Evolutionary conservation across 176 grass and related monocot genomes (phyloP).

Genomic region (Rhynchospora pubera): DNA sequence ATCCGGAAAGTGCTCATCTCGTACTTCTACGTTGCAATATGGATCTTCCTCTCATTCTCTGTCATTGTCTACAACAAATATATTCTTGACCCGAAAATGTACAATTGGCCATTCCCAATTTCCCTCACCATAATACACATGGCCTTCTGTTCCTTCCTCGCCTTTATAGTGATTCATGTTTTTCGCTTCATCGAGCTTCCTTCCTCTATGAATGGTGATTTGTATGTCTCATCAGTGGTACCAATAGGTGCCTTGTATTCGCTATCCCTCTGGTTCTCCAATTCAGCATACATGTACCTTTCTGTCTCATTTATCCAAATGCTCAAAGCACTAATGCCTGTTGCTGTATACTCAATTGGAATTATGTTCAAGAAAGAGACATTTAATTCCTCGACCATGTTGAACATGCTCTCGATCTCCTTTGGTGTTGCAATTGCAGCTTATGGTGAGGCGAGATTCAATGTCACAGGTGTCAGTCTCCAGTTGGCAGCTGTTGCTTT

Average conservation of each 20-base stretch:
- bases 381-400: slow-evolving; percentile 54
- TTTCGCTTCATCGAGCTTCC: slow-evolving; percentile 69
- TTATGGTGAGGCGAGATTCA: slow-evolving; percentile 87
- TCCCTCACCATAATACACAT: slow-evolving; percentile 95
- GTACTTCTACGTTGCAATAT: slow-evolving; percentile 67
- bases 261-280: slow-evolving; percentile 96
- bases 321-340: slow-evolving; percentile 98
- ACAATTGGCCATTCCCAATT: slow-evolving; percentile 98
- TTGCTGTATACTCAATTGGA: slow-evolving; percentile 85
- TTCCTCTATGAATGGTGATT: slow-evolving; percentile 52
- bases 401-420: slow-evolving; percentile 99
- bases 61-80: slow-evolving; percentile 99
- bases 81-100: slow-evolving; percentile 98
- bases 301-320: slow-evolving; percentile 99
- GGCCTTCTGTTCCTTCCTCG: slow-evolving; percentile 85
- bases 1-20: slow-evolving; percentile 68
- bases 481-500: slow-evolving; percentile 82
- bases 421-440: slow-evolving; percentile 92
- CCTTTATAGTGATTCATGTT: slow-evolving; percentile 55
- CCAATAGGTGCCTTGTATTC: slow-evolving; percentile 95
- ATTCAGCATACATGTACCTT: slow-evolving; percentile 97
- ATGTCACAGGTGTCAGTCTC: slow-evolving; percentile 55
- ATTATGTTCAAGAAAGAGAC: slow-evolving; percentile 78
- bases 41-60: slow-evolving; percentile 95
- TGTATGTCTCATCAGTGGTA: slow-evolving; percentile 66